These are phyloP conservation scores for Marasmius fiardii DNA, from an alignment of 1,284 basidiomycete genomes.

Conservation along the genomic window DNA sequence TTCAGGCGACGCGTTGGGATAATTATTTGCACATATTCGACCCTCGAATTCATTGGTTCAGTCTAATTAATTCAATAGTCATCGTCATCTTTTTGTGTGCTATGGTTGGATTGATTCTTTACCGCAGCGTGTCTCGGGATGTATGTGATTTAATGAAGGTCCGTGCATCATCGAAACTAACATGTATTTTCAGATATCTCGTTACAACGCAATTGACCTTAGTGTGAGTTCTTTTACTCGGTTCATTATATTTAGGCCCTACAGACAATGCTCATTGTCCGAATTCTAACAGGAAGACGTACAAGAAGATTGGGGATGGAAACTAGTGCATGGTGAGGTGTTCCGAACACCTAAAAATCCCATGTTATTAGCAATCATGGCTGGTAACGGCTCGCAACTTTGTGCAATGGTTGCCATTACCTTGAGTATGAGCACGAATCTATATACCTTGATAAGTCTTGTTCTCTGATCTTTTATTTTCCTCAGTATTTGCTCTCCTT, in stretches of 20 bases:
- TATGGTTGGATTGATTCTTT: conserved; percentile 91
- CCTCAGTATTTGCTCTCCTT: conserved; percentile 89
- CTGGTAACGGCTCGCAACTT: conserved; percentile 91
- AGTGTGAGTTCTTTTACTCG: no score
- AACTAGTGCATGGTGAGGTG: conserved; percentile 94
- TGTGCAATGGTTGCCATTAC: conserved; percentile 89
- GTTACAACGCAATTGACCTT: conserved; percentile 95
- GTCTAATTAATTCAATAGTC: conserved; percentile 89
- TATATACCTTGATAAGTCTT: background rate
- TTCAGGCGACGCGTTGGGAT: conserved; percentile 92
- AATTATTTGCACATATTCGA: conserved; percentile 86
- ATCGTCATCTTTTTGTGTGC: conserved; percentile 89
- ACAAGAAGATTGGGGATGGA: conserved; percentile 99
- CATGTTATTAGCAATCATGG: conserved; percentile 80
- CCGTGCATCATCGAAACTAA: conserved; percentile 29
- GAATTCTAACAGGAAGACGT: conserved; percentile 75
- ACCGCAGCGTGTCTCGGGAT: conserved; percentile 87
- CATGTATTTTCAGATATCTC: conserved; percentile 67
- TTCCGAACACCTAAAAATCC: conserved; percentile 84
- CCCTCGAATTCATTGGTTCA: conserved; percentile 87
- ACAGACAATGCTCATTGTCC: no score
- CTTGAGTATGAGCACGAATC: conserved; percentile 57
- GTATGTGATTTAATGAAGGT: conserved; percentile 49
- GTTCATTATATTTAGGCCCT: no score
- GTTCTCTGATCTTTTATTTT: background rate